Base-by-base conservation (phyloP, 805 yeast genomes). In the Metschnikowia lunata region DNA sequence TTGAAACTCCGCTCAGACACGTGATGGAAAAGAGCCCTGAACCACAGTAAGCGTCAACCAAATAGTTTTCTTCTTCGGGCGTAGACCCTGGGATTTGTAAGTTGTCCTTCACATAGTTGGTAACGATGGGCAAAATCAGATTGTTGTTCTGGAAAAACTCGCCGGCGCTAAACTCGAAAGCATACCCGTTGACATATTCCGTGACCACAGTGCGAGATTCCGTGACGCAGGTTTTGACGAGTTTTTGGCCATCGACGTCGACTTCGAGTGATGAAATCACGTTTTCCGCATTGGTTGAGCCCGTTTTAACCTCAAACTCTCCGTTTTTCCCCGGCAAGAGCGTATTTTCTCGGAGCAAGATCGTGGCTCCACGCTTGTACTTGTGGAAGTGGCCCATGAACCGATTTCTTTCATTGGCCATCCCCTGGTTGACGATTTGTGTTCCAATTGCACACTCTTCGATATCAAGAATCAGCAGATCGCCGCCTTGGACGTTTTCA, bases 1-100 rank as follows among this genome's bases (percentile, higher is more conserved):
- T 76, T 36, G 84, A 83, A n/a, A 90, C 95, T 13, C 85, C 83
- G 18, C 75, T 66, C 27, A 93, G 83, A 55, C 95, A 84, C 8
- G 97, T 82, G 46, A 93, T 83, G 49, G 95, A 85, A 65, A 93
- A 93, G 35, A 93, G 70, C 0, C 99, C 99, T 3, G 95, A 86
- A 1, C 98, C 98, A 72, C 98, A 90, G 68, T 90, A 90, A 0
- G 97, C 95, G 63, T 90, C 98, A 26, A 90, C 96, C 39, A 90
- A 67, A 59, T 82, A 88, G 56, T 79, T 78, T 28, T 63, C 64
- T 42, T 60, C 61, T 26, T 56, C 63, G 3, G 58, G 56, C 8
- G 52, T 43, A 35, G 55, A 58, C 28, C 71, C 72, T 7, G 63
- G 67, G 15, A 69, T 71, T 5, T 63, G 59, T 41, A 90, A 66